Evolutionary conservation across 2,329 filamentous ascomycete species (phyloP), one percentile per base, ranked within the genome.

Genomic region (Verticillium longisporum): DNA sequence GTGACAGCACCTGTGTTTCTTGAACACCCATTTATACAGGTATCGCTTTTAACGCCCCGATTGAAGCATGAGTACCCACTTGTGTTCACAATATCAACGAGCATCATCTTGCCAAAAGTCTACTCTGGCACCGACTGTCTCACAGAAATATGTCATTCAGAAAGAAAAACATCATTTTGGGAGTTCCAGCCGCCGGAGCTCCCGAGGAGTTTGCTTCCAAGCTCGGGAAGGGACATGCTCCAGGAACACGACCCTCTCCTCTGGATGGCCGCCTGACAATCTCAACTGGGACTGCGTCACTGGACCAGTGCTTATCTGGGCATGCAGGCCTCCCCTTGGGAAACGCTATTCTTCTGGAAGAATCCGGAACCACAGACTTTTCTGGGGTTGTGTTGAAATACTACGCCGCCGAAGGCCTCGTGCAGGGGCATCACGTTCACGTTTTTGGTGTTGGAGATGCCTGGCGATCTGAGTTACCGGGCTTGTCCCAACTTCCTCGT

Each of bases 281-380:
- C 2, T 99, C 95, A 0, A 98, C 95, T 0, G 95, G 95, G 26
- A 94, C 92, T 0, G 82, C 86, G 3, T 96, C 92, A 18, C 79
- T 99, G 50, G 95, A 99, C 70, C 85, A 86, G 62, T 80, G 97
- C 18, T 80, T 99, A 1, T 92, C 92, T 50, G 92, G 94, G 0
- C 94, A 98, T 76, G 85, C 88, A 4, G 95, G 95, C 0, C 79
- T 98, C 4, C 86, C 91, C 0, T 80, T 98, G 6, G 95, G 95
- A 0, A 91, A 86, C 18, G 90, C 88, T 0, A 71, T 98, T 1
- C 76, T 99, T 5, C 78, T 97, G 36, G 91, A 94, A 71, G 95
- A 99, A 70, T 89, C 87, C 61, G 94, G 94, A 0, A 97, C 94
- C 1, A 99, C 95, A 0, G 95, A 99, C 73, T 99, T 96, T 77